These are phyloP conservation scores for Williopsis jadinii DNA, from an alignment of 1,139 yeast genomes.

Conservation along the genomic window DNA sequence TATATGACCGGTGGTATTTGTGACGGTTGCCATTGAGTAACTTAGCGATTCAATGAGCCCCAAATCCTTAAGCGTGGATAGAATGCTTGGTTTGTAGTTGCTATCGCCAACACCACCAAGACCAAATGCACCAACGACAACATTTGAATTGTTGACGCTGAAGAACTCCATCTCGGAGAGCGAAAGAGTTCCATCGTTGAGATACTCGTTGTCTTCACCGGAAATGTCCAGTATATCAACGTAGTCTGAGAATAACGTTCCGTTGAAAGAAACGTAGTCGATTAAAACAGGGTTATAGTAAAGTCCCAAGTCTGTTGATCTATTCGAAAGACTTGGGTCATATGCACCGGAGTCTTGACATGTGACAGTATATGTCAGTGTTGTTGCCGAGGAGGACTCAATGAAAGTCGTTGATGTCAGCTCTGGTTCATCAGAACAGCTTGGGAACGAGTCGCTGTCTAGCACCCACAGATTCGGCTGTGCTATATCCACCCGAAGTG, in stretches of 20 bases:
- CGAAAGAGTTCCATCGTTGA: neutral
- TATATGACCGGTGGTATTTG: slow-evolving; percentile 31
- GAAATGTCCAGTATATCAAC: slow-evolving; percentile 2
- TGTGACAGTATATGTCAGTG: neutral
- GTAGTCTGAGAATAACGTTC: slow-evolving; percentile 11
- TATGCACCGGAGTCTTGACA: slow-evolving; percentile 15
- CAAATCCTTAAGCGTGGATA: slow-evolving; percentile 3
- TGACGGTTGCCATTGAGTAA: slow-evolving; percentile 48
- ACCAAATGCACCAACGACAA: slow-evolving; percentile 52
- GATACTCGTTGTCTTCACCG: neutral
- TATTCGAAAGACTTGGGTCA: slow-evolving; percentile 3
- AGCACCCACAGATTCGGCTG: slow-evolving; percentile 38
- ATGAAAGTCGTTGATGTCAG: slow-evolving; percentile 1
- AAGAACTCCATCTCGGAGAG: slow-evolving; percentile 26
- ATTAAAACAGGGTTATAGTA: slow-evolving; percentile 5
- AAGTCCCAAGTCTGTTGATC: neutral
- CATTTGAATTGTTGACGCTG: slow-evolving; percentile 32
- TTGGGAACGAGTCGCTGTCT: slow-evolving; percentile 4
- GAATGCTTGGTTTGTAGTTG: neutral
- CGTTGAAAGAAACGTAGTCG: slow-evolving; percentile 16
- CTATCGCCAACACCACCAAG: slow-evolving; percentile 33
- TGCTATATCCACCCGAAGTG: slow-evolving; percentile 33
- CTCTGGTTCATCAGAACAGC: slow-evolving; percentile 3
- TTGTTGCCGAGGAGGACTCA: neutral
- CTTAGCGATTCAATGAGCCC: slow-evolving; percentile 37